phyloP scores from a whole-genome alignment of 192 early-diverging fungal genomes.

The Pilaira anomala region DNA sequence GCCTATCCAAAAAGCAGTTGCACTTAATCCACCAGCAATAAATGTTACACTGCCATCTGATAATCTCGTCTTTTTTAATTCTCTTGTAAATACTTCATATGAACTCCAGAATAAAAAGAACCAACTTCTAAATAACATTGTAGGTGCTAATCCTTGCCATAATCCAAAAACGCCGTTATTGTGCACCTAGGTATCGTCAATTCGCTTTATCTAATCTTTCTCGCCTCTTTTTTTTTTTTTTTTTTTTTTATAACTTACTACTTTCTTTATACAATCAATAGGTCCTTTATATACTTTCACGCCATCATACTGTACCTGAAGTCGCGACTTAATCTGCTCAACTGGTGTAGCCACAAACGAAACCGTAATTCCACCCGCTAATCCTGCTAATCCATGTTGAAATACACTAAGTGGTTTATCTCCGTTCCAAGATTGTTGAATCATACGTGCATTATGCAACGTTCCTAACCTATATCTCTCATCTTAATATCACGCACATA shows the following conservation, averaged over 20 bases:
- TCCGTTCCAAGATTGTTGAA: conserved; percentile 59
- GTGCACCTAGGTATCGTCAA: conserved; percentile 37
- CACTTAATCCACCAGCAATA: conserved; percentile 79
- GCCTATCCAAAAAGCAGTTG: conserved; percentile 85
- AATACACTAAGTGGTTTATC: conserved; percentile 56
- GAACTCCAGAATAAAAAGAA: conserved; percentile 80
- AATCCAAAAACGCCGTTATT: conserved; percentile 79
- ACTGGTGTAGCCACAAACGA: conserved; percentile 79
- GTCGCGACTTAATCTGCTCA: conserved; percentile 67
- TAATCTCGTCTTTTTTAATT: conserved; percentile 45
- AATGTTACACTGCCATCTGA: conserved; percentile 66
- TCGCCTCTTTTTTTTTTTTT: too few relatives aligned
- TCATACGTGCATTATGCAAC: conserved; percentile 74
- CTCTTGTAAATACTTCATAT: conserved; percentile 60
- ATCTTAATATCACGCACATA: background rate
- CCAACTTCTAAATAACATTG: conserved; percentile 78
- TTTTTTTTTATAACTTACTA: too few relatives aligned
- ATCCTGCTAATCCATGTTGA: conserved; percentile 68
- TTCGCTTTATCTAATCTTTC: background rate
- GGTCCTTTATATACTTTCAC: conserved; percentile 78
- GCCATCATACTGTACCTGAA: conserved; percentile 75
- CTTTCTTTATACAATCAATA: conserved; percentile 75
- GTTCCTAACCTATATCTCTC: conserved; percentile 62
- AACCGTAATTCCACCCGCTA: conserved; percentile 73
- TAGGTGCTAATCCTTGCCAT: conserved; percentile 81